These are phyloP conservation scores for Stellera chamaejasme DNA, from an alignment of 345 rosid genomes.

Conservation along the genomic window DNA sequence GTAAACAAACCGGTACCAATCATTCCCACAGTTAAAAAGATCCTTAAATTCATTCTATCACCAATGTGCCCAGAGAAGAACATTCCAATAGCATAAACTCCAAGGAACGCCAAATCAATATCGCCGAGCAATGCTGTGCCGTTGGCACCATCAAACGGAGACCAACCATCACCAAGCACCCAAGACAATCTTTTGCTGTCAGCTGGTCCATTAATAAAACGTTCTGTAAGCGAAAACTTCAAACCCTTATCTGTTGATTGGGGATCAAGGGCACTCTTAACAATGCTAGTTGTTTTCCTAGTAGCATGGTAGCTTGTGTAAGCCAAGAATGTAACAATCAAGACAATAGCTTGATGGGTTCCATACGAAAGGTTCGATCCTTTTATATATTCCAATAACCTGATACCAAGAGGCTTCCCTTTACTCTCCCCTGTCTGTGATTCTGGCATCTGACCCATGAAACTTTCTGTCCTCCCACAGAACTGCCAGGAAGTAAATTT, in stretches of 20 bases:
- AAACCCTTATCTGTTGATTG: conserved; percentile 30
- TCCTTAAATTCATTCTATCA: conserved; percentile 75
- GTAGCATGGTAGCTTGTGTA: conserved; percentile 81
- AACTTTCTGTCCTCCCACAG: background rate
- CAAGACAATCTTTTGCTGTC: conserved; percentile 19
- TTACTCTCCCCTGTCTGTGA: conserved; percentile 10
- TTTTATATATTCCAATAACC: conserved; percentile 38
- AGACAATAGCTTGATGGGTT: conserved; percentile 65
- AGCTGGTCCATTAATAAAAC: conserved; percentile 18
- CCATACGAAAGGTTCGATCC: conserved; percentile 48
- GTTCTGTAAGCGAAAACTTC: conserved; percentile 26
- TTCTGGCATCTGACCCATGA: conserved; percentile 50
- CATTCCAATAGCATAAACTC: conserved; percentile 78
- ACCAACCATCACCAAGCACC: conserved; percentile 65
- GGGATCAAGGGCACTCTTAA: conserved; percentile 88
- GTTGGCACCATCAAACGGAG: conserved; percentile 63
- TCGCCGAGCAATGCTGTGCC: conserved; percentile 83
- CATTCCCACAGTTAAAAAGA: conserved; percentile 79
- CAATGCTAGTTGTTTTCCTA: conserved; percentile 87
- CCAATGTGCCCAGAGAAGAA: conserved; percentile 90
- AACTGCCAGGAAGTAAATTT: background rate
- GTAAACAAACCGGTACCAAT: conserved; percentile 81
- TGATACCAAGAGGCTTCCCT: conserved; percentile 60
- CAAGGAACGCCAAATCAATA: conserved; percentile 77
- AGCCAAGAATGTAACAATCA: conserved; percentile 74